Evolutionary conservation across 2,329 filamentous ascomycete genomes (phyloP).

Genomic region (Verticillium albo-atrum): DNA sequence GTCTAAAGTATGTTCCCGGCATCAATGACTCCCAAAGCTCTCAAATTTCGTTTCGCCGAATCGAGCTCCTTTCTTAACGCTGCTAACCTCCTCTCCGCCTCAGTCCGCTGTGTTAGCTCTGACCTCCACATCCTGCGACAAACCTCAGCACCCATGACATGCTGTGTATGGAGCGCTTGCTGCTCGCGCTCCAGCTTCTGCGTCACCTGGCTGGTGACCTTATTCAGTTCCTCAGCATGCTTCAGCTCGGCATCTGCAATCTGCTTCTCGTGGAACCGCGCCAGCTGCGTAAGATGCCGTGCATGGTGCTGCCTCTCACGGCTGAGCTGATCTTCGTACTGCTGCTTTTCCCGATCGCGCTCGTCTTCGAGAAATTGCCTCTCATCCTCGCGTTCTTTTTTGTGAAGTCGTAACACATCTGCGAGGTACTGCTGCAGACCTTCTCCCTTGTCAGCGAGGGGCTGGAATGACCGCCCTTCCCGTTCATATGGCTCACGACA

Average conservation of each 20-base stretch:
- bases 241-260: background rate
- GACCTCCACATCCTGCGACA: background rate
- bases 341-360: background rate
- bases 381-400: background rate
- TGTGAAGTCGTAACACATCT: background rate
- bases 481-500: background rate
- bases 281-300: background rate
- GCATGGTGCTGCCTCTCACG: background rate
- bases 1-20: background rate
- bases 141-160: background rate
- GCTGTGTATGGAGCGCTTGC: background rate
- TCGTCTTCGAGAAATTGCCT: background rate
- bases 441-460: background rate
- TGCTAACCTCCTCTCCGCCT: background rate
- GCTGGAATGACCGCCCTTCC: background rate
- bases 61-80: background rate
- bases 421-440: background rate
- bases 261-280: background rate
- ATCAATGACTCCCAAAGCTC: background rate
- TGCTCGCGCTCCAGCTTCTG: background rate
- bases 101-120: background rate
- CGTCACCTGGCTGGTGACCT: background rate
- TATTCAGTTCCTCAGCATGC: background rate
- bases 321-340: background rate
- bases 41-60: background rate